Percentiles rank a stretch among this genome's conserved stretches.
These are phyloP conservation scores for Pseudoturritis turrita DNA, from an alignment of 345 rosid species.

Conservation along the genomic window DNA sequence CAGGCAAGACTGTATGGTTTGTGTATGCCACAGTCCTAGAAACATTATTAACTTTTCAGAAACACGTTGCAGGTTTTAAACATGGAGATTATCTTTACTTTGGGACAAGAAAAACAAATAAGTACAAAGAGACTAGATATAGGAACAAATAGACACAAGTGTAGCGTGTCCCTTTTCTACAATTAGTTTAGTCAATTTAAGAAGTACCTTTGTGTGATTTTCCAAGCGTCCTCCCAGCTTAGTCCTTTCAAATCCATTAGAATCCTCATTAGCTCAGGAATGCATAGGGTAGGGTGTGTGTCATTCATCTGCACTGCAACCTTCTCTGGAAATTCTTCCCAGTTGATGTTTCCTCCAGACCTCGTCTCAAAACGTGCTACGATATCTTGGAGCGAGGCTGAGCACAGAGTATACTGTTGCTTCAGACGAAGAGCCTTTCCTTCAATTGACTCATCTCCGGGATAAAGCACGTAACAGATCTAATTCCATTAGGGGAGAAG, in stretches of 20 bases:
- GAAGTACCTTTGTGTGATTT: constrained; percentile 62
- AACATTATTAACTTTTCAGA: neutral
- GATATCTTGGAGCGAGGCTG: constrained; percentile 82
- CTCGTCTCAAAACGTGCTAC: constrained; percentile 68
- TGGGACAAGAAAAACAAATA: neutral
- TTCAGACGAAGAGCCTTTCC: constrained; percentile 77
- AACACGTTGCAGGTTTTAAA: neutral
- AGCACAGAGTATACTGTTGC: constrained; percentile 81
- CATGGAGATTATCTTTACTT: neutral
- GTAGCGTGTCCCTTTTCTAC: neutral
- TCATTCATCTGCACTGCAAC: constrained; percentile 88
- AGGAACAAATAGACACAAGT: neutral
- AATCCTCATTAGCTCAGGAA: constrained; percentile 73
- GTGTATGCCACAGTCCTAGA: constrained; percentile 78
- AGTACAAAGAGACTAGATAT: neutral
- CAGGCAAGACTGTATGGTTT: constrained; percentile 82
- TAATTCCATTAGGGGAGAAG: constrained; percentile 14
- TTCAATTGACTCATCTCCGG: constrained; percentile 76
- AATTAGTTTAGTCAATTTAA: neutral
- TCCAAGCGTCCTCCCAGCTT: constrained; percentile 73
- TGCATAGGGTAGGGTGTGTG: constrained; percentile 78
- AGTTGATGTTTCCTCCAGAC: constrained; percentile 49
- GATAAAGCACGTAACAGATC: constrained; percentile 74
- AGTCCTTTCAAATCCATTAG: constrained; percentile 70
- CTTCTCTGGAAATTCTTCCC: constrained; percentile 77